Base-by-base conservation (phyloP, 2,329 filamentous ascomycete genomes). In the Aphanocladium album region DNA sequence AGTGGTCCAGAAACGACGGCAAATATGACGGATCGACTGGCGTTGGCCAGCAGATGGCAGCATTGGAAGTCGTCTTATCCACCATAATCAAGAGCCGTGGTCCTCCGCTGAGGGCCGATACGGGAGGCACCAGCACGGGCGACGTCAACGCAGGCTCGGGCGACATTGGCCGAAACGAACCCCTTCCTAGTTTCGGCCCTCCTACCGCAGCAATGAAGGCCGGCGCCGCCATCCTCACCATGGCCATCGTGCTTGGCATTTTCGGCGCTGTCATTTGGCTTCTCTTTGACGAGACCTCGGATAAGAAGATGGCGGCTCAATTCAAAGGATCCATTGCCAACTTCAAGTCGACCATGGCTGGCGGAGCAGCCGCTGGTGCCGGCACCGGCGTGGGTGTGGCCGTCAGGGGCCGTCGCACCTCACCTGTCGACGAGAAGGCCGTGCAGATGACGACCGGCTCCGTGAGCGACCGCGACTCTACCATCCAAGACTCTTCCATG, bases 11-110 rank as follows among this genome's bases (percentile, higher is more conserved):
- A 11, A 53, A 60, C 41, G 77, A 80, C 57, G 74, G 78, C 60
- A 71, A 72, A 9, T 89, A 81, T 72, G 85, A 89, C 69, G 83
- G 83, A 25, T 78, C 77, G 1, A 80, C 77, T 7, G 87, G 87
- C 7, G 81, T 89, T 2, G 88, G 88, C 5, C 86, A 89, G 70
- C 86, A 89, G 72, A 90, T 90, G 87, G 80, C 83, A 1, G 86
- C 83, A 2, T 75, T 90, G 70, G 85, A 89, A 67, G 78, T 88
- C 11, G 80, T 88, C 7, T 79, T 89, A 50, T 80, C 81, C 41
- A 86, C 84, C 66, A 77, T 87, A 70, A 81, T 88, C 54, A 66
- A 77, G 39, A 63, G 77, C 7, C 73, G 74, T 11, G 60, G 66
- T 0, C 69, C 73, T 1, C 79, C 81, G 0, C 73, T 81, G 45